Conservation (phyloP, 768 basidiomycete species). For the Leucogyrophana mollusca region DNA sequence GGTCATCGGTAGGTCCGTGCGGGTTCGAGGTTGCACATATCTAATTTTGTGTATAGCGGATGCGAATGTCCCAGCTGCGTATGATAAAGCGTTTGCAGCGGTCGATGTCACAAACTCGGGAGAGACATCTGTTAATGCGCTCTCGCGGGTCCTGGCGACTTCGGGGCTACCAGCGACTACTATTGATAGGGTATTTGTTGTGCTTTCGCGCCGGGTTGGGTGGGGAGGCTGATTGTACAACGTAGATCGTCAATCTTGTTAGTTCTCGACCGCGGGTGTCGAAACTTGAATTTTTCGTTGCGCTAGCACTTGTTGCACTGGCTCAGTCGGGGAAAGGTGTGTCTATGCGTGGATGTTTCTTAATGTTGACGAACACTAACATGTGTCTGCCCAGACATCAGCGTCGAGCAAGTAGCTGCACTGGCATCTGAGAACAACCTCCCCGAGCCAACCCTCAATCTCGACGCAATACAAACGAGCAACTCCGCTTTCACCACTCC, state of each 20-base stretch:
- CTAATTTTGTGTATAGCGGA: constrained; percentile 48
- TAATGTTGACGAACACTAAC: too few relatives aligned
- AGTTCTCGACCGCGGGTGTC: constrained; percentile 79
- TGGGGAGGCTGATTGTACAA: constrained; percentile 1
- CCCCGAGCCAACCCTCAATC: constrained; percentile 70
- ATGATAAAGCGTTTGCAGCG: constrained; percentile 68
- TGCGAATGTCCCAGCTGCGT: constrained; percentile 77
- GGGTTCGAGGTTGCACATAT: not conserved
- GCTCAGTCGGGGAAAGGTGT: constrained; percentile 81
- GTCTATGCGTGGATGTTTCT: constrained; percentile 8
- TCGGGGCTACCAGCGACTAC: constrained; percentile 79
- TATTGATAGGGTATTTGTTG: constrained; percentile 65
- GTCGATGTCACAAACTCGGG: constrained; percentile 72
- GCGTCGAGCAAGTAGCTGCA: constrained; percentile 78
- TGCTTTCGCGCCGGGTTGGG: not conserved
- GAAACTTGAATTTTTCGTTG: constrained; percentile 89
- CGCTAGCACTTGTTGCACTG: constrained; percentile 82
- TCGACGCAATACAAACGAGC: constrained; percentile 54
- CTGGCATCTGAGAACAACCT: constrained; percentile 76
- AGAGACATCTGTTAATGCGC: constrained; percentile 78
- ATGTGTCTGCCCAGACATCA: constrained; percentile 51
- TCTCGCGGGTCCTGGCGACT: constrained; percentile 78
- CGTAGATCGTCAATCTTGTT: constrained; percentile 86
- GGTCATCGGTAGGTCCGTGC: constrained; percentile 56
- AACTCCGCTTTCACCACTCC: constrained; percentile 48